A percentile compares a stretch with the other conserved stretches of the same genome.
phyloP scores from a whole-genome alignment of 1,284 basidiomycete species.

The Violaceomyces palustris region DNA sequence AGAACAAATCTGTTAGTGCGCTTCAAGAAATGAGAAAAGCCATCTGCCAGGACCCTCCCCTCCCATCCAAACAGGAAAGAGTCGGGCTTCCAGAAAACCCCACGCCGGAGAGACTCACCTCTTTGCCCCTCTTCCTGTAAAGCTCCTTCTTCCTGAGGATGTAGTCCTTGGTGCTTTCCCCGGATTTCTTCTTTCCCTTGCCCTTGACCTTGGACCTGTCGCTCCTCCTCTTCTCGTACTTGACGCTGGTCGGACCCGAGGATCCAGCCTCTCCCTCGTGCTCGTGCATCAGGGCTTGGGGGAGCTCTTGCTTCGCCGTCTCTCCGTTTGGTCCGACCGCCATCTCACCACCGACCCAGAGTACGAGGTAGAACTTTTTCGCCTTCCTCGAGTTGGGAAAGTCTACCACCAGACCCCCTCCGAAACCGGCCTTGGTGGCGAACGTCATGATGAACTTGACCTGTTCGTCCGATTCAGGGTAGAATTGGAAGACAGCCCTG shows the following conservation, averaged over 20 bases:
- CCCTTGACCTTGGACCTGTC: conserved; percentile 50
- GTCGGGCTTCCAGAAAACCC: too few species aligned
- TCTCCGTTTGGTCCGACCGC: conserved; percentile 51
- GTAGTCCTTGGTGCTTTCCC: conserved; percentile 56
- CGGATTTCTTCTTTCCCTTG: conserved; percentile 57
- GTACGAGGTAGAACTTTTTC: conserved; percentile 52
- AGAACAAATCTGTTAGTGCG: too few species aligned
- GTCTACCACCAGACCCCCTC: conserved; percentile 93
- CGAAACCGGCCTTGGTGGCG: conserved; percentile 91
- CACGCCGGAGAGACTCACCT: too few species aligned
- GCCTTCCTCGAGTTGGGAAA: conserved; percentile 53
- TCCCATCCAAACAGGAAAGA: too few species aligned
- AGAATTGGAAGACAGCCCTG: conserved; percentile 70
- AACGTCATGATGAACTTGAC: conserved; percentile 75
- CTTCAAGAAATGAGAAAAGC: too few species aligned
- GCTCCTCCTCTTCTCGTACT: conserved; percentile 24
- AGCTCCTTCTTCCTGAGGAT: conserved; percentile 61
- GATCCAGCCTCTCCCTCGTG: conserved; percentile 59
- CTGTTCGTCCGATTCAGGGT: conserved; percentile 51
- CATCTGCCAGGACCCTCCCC: too few species aligned
- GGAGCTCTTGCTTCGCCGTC: conserved; percentile 31
- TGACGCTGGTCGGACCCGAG: conserved; percentile 6
- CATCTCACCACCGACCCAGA: conserved; percentile 54
- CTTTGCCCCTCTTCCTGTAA: conserved; percentile 59
- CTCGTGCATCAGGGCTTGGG: conserved; percentile 33